These are phyloP conservation scores for Fragaria ananassa DNA, from an alignment of 306 rosid genomes.

Conservation along the genomic window DNA sequence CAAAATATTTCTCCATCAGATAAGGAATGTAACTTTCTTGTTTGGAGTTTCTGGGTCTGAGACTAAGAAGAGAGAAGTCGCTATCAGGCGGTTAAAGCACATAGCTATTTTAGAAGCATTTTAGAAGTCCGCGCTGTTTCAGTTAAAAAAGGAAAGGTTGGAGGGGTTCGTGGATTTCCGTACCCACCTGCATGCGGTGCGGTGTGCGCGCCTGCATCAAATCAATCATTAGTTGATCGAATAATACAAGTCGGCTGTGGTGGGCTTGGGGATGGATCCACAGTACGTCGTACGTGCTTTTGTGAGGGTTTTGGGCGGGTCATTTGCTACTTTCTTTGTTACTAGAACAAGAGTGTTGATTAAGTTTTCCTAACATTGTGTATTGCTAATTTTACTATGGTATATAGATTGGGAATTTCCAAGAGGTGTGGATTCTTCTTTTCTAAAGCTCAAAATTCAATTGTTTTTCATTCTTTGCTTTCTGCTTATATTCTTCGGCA, in stretches of 20 bases:
- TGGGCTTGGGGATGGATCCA: conserved; percentile 16
- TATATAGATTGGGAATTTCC: background rate
- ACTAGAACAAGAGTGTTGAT: background rate
- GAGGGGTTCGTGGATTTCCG: background rate
- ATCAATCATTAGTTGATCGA: conserved; percentile 6
- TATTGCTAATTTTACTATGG: background rate
- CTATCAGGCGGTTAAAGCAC: conserved; percentile 14
- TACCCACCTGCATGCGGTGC: background rate
- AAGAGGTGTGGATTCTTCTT: background rate
- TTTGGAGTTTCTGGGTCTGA: background rate
- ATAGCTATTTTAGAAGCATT: conserved; percentile 16
- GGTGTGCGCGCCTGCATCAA: conserved; percentile 24
- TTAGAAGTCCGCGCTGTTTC: conserved; percentile 23
- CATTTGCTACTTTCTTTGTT: background rate
- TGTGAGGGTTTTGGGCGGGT: background rate
- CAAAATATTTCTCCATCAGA: background rate
- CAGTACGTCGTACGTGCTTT: background rate
- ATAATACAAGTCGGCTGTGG: background rate
- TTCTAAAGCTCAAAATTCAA: background rate
- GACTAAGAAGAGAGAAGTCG: background rate
- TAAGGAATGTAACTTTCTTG: background rate
- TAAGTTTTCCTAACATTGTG: background rate
- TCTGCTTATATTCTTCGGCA: background rate
- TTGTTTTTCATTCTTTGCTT: background rate
- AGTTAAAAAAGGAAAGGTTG: background rate